Evolutionary conservation across 805 yeast genomes (phyloP).

Genomic region (Kregervanrija pseudodelftensis): DNA sequence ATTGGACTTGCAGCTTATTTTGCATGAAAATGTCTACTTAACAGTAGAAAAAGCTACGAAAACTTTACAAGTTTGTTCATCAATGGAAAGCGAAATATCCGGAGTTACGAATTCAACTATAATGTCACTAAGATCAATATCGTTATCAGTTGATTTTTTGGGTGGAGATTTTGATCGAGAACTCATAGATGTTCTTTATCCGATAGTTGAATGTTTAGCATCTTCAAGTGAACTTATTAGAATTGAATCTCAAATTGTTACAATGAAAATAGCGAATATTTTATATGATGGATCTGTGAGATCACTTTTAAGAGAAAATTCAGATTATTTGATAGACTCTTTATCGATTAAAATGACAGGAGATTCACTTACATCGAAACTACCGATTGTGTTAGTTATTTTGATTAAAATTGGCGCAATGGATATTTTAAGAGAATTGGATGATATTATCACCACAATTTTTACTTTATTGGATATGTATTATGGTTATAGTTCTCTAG

Average conservation of each 20-base stretch:
- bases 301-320: slow-evolving; percentile 53
- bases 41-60: slow-evolving; percentile 36
- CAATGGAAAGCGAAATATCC: slow-evolving; percentile 10
- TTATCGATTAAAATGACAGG: slow-evolving; percentile 65
- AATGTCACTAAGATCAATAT: slow-evolving; percentile 40
- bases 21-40: slow-evolving; percentile 19
- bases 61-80: slow-evolving; percentile 31
- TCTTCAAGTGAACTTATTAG: slow-evolving; percentile 39
- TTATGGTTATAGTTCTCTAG: slow-evolving; percentile 70
- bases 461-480: slow-evolving; percentile 75
- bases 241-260: slow-evolving; percentile 46
- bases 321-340: slow-evolving; percentile 76
- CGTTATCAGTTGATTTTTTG: slow-evolving; percentile 23
- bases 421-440: slow-evolving; percentile 53
- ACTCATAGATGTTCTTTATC: slow-evolving; percentile 64
- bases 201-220: slow-evolving; percentile 68
- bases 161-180: slow-evolving; percentile 41
- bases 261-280: slow-evolving; percentile 40
- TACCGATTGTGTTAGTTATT: slow-evolving; percentile 62
- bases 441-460: slow-evolving; percentile 61
- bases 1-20: background rate
- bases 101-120: slow-evolving; percentile 12
- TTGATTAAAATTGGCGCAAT: slow-evolving; percentile 67
- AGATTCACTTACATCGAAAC: slow-evolving; percentile 66
- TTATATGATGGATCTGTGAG: slow-evolving; percentile 53